Evolutionary conservation across 2,329 filamentous ascomycete species (phyloP), one percentile per base, ranked within the genome.

Genomic region (Apiospora pterosperma): DNA sequence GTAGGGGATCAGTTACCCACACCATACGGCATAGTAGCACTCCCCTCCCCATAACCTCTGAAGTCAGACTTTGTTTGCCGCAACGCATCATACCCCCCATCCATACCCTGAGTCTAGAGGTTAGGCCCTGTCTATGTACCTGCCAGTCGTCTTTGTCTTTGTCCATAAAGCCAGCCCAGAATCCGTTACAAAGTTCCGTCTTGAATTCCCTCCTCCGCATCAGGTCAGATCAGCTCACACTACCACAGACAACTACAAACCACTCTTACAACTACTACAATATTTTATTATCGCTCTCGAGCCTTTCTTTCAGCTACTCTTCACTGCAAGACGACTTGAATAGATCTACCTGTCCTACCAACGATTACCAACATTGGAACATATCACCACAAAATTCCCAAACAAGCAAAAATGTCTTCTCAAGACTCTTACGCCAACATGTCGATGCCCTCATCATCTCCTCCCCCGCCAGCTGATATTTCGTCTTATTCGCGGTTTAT

Each of bases 401-500:
- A 19, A 14, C 21, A 16, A 11, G 16, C 16, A 55, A 48, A 36
- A 23, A 76, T 76, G 74, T 73, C 74, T 38, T 67, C 73, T 62
- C 69, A 67, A 59, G 67, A 63, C 28, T 64, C 63, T 12, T 74
- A 71, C 60, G 48, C 41, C 52, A 69, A 69, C 28, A 69, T 72
- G 23, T 42, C 70, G 62, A 71, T 74, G 69, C 71, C 74, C 5
- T 16, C 69, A 25, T 68, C 68, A 23, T 68, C 72, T 23, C 67
- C 73, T 19, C 71, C 74, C 5, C 74, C 75, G 19, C 59, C 69
- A 64, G 25, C 31, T 25, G 75, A 76, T 59, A 70, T 78, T 52
- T 69, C 73, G 8, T 74, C 76, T 3, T 90, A 90, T 70, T 78
- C 87, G 16, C 82, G 82, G 66, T 85, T 81, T 64, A 90, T 90